phyloP scores from a whole-genome alignment of 1,284 basidiomycete genomes.

The Austroboletus niveus region DNA sequence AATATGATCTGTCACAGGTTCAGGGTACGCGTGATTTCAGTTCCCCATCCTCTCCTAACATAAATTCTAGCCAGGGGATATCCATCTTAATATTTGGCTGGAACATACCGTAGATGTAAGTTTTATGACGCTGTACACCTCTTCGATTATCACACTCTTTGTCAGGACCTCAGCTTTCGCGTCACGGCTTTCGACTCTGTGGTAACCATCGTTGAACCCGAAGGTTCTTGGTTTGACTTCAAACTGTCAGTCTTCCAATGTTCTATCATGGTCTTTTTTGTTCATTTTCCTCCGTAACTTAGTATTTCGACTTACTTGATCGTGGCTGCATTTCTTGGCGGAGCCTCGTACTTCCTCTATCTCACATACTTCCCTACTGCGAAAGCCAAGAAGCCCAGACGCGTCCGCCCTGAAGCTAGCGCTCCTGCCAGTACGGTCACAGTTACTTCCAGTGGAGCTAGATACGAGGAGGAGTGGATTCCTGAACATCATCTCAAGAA shows the following conservation, averaged over 20 bases:
- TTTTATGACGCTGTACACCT: constrained; percentile 13
- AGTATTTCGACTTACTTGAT: constrained; percentile 79
- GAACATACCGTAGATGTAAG: constrained; percentile 67
- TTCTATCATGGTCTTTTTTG: background rate
- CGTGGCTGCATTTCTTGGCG: constrained; percentile 63
- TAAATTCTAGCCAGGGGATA: constrained; percentile 63
- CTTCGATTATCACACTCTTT: background rate
- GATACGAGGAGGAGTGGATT: constrained; percentile 92
- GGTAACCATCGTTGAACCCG: constrained; percentile 81
- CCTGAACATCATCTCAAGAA: constrained; percentile 84
- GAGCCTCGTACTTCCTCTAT: constrained; percentile 68
- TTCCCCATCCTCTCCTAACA: constrained; percentile 2
- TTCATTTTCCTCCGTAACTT: constrained; percentile 4
- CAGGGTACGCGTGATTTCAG: constrained; percentile 45
- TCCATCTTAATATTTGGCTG: constrained; percentile 77
- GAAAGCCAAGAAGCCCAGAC: constrained; percentile 37
- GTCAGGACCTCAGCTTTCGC: constrained; percentile 55
- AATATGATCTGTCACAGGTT: constrained; percentile 44
- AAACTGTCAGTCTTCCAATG: constrained; percentile 57
- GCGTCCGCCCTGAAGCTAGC: constrained; percentile 42
- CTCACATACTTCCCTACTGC: constrained; percentile 62
- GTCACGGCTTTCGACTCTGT: constrained; percentile 77
- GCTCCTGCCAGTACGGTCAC: constrained; percentile 60
- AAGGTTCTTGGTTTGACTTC: constrained; percentile 75
- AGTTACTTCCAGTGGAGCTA: constrained; percentile 68